Conservation (phyloP, 1,284 basidiomycete species). For the Naganishia albida region DNA sequence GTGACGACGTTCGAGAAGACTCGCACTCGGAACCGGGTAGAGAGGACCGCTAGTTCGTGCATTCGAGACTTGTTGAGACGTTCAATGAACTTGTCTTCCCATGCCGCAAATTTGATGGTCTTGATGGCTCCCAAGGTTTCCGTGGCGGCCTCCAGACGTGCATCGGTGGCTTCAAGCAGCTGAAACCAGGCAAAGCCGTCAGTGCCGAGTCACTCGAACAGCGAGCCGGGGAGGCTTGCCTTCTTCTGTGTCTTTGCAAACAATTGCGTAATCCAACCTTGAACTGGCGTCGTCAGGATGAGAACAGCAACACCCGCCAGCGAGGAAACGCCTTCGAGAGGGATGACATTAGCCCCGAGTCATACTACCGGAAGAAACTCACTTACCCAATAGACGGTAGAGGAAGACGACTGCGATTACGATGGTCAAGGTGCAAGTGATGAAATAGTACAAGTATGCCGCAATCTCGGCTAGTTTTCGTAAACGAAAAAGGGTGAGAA, state of each 20-base stretch:
- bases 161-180: slow-evolving; percentile 58
- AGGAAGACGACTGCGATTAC: slow-evolving; percentile 56
- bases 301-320: slow-evolving; percentile 55
- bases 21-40: slow-evolving; percentile 53
- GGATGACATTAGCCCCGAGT: slow-evolving; percentile 44
- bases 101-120: slow-evolving; percentile 58
- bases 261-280: slow-evolving; percentile 52
- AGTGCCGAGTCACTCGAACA: not conserved
- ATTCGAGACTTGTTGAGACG: slow-evolving; percentile 56
- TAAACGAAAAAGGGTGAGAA: not conserved
- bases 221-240: slow-evolving; percentile 34
- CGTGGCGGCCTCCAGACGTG: slow-evolving; percentile 58
- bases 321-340: slow-evolving; percentile 54
- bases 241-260: slow-evolving; percentile 56
- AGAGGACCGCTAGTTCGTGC: slow-evolving; percentile 56
- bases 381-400: slow-evolving; percentile 50
- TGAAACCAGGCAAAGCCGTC: slow-evolving; percentile 22
- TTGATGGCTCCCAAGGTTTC: slow-evolving; percentile 61
- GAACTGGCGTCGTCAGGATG: slow-evolving; percentile 53
- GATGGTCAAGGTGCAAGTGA: slow-evolving; percentile 54
- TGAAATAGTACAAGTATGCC: slow-evolving; percentile 50
- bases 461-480: slow-evolving; percentile 33
- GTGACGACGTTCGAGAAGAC: slow-evolving; percentile 53
- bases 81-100: slow-evolving; percentile 56
- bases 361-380: slow-evolving; percentile 42